Percentiles rank a stretch among this genome's conserved stretches.
Conservation (phyloP, 164 flowering plant species). For the Chloranthus sessilifolius region DNA sequence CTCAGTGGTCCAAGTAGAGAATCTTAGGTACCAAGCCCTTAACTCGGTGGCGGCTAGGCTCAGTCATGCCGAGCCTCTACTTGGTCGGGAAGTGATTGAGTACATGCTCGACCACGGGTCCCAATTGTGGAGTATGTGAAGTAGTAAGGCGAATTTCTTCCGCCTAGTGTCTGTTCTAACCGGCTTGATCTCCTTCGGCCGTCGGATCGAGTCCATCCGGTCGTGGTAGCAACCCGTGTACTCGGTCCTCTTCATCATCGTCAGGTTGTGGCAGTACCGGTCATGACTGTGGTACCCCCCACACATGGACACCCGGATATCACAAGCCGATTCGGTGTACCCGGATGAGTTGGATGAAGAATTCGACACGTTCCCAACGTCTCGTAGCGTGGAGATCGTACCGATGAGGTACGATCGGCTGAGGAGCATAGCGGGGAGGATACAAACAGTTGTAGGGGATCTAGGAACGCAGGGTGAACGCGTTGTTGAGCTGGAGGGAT, state of each 20-base stretch:
- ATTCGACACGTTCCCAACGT: conserved; percentile 23
- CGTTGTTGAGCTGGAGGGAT: conserved; percentile 26
- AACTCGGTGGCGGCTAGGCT: conserved; percentile 24
- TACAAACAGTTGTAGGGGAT: conserved; percentile 23
- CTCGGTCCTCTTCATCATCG: conserved; percentile 8
- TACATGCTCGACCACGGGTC: conserved; percentile 40
- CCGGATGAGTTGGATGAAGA: conserved; percentile 25
- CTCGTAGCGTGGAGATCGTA: conserved; percentile 14
- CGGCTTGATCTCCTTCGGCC: conserved; percentile 11
- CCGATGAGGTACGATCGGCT: conserved; percentile 23
- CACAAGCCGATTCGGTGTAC: conserved; percentile 15
- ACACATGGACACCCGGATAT: conserved; percentile 23
- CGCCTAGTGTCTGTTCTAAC: conserved; percentile 26
- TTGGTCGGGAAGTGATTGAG: conserved; percentile 33
- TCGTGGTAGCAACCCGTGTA: conserved; percentile 28
- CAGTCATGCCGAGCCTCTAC: conserved; percentile 33
- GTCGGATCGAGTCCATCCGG: conserved; percentile 21
- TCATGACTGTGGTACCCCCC: conserved; percentile 15
- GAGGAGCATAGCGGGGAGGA: conserved; percentile 21
- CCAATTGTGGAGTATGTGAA: conserved; percentile 34
- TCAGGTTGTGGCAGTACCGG: conserved; percentile 18
- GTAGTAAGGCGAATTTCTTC: conserved; percentile 34
- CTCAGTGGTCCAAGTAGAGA: conserved; percentile 26
- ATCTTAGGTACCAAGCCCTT: conserved; percentile 30
- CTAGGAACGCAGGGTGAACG: conserved; percentile 23